Conservation (phyloP, 192 early-diverging fungal genomes). For the Chytriomyces sp. region DNA sequence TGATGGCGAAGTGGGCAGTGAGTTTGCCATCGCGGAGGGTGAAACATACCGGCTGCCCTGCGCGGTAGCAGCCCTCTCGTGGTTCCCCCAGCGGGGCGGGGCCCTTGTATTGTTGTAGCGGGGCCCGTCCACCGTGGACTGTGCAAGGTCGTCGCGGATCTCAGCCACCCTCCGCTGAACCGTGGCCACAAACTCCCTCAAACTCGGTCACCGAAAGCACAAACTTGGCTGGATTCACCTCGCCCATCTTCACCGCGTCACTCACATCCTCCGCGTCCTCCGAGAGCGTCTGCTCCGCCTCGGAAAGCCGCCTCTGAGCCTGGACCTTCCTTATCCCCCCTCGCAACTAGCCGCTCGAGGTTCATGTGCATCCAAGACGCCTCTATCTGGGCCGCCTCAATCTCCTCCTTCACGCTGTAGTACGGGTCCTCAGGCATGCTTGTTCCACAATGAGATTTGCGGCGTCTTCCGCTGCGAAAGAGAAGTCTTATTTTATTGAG, state of each 20-base stretch:
- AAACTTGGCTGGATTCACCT: slow-evolving; percentile 48
- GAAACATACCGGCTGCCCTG: background rate
- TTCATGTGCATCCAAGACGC: background rate
- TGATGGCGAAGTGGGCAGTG: too few relatives aligned
- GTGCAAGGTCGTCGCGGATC: background rate
- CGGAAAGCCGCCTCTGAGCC: slow-evolving; percentile 17
- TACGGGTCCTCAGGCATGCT: background rate
- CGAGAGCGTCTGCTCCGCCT: slow-evolving; percentile 35
- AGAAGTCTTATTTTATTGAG: too few relatives aligned
- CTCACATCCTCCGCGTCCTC: slow-evolving; percentile 49
- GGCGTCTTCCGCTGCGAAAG: too few relatives aligned
- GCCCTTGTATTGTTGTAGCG: too few relatives aligned
- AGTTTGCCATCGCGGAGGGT: background rate
- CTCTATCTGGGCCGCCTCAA: background rate
- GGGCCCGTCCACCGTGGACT: too few relatives aligned
- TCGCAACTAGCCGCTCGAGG: background rate
- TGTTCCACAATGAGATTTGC: background rate
- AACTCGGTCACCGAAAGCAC: slow-evolving; percentile 40
- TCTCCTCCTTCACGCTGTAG: background rate
- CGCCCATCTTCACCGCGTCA: slow-evolving; percentile 49
- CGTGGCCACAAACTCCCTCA: slow-evolving; percentile 43
- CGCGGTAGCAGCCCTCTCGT: background rate
- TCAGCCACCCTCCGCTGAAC: slow-evolving; percentile 30
- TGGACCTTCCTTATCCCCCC: background rate
- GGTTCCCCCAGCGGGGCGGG: background rate